phyloP scores from a whole-genome alignment of 345 rosid species.

The thale cress (Arabidopsis thaliana) region DNA sequence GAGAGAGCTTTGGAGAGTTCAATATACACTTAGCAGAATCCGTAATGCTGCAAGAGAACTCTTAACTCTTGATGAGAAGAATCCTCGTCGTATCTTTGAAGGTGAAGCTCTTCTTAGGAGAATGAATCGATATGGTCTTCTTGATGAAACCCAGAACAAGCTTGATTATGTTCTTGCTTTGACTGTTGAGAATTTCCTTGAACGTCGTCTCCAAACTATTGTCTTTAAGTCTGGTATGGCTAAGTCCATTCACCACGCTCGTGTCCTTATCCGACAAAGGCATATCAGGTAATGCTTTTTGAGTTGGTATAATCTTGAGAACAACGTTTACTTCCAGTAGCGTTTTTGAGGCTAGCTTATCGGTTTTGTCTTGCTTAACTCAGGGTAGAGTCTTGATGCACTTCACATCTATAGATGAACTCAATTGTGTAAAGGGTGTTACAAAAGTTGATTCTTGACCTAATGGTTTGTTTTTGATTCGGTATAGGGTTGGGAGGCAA shows the following conservation, averaged over 20 bases:
- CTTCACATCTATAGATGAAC: not conserved
- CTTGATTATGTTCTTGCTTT: constrained; percentile 68
- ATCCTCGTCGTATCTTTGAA: constrained; percentile 61
- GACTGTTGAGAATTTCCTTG: constrained; percentile 59
- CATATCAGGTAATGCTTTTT: constrained; percentile 49
- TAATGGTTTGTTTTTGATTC: not conserved
- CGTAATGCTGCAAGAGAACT: constrained; percentile 70
- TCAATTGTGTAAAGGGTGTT: not conserved
- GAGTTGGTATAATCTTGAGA: not conserved
- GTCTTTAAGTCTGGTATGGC: constrained; percentile 67
- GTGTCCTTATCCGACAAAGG: constrained; percentile 67
- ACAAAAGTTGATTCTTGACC: not conserved
- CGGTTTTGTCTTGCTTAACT: not conserved
- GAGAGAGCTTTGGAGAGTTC: constrained; percentile 72
- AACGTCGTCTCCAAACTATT: constrained; percentile 52
- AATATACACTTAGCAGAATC: constrained; percentile 60
- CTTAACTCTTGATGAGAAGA: constrained; percentile 66
- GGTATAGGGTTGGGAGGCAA: constrained; percentile 52
- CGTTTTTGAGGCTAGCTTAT: no score
- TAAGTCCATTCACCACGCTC: constrained; percentile 66
- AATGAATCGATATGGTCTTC: constrained; percentile 60
- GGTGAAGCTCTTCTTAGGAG: constrained; percentile 68
- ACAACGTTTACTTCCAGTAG: not conserved
- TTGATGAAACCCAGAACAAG: constrained; percentile 67
- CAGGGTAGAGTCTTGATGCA: not conserved